phyloP scores from a whole-genome alignment of 768 basidiomycete genomes.

The Auricularia sp. region DNA sequence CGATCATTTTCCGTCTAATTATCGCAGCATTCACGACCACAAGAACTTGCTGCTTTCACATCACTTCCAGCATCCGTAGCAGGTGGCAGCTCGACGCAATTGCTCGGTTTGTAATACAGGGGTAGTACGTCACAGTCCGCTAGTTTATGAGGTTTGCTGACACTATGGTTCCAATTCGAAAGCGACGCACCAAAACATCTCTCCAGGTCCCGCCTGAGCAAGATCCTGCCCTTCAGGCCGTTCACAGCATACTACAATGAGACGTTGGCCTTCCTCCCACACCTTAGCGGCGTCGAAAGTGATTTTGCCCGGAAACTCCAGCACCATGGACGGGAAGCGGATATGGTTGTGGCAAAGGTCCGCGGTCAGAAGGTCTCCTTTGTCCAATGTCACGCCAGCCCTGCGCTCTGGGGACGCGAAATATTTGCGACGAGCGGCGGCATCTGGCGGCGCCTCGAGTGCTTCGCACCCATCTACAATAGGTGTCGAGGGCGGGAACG shows the following conservation, averaged over 20 bases:
- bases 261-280: background rate
- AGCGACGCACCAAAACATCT: background rate
- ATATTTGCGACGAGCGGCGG: background rate
- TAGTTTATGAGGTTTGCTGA: too few relatives aligned
- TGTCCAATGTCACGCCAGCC: background rate
- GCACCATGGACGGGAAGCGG: background rate
- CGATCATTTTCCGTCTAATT: too few relatives aligned
- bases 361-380: background rate
- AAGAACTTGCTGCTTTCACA: too few relatives aligned
- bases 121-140: too few relatives aligned
- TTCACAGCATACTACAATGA: background rate
- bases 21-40: too few relatives aligned
- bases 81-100: too few relatives aligned
- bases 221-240: background rate
- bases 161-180: background rate
- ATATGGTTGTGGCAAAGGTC: background rate
- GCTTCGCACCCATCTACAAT: background rate
- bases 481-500: background rate
- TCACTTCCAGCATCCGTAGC: too few relatives aligned
- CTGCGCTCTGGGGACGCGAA: background rate
- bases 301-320: background rate
- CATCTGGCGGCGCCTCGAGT: background rate
- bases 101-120: too few relatives aligned
- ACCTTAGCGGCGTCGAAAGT: background rate
- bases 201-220: background rate